Evolutionary conservation across 2,329 filamentous ascomycete species (phyloP).

Genomic region (Colletotrichum melonis): DNA sequence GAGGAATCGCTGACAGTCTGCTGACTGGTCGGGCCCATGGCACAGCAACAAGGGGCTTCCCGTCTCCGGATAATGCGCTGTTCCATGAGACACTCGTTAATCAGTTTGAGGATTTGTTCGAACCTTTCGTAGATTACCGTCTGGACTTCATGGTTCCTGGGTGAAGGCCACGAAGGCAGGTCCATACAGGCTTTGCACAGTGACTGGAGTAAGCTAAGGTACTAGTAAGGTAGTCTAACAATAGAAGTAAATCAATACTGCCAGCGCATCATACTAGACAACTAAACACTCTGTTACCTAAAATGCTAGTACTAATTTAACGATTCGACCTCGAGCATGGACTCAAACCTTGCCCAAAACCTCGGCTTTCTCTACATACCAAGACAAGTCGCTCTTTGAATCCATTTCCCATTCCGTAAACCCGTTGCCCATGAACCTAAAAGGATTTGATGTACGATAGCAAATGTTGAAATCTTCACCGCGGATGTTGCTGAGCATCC

Average conservation of each 20-base stretch:
- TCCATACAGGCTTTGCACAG: not conserved
- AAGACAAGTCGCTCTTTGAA: conserved; percentile 42
- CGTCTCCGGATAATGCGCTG: conserved; percentile 36
- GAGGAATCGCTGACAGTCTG: conserved; percentile 41
- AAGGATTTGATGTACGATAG: conserved; percentile 56
- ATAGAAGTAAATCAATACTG: too few species aligned
- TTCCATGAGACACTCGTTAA: conserved; percentile 40
- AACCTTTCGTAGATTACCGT: conserved; percentile 24
- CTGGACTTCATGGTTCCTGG: conserved; percentile 30
- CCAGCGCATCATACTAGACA: too few species aligned
- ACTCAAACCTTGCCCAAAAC: not conserved
- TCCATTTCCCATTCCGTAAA: conserved; percentile 53
- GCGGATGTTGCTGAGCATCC: conserved; percentile 50
- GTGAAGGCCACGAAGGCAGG: not conserved
- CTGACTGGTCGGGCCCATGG: conserved; percentile 39
- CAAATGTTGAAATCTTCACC: conserved; percentile 60
- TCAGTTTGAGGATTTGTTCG: conserved; percentile 41
- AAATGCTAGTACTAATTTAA: not conserved
- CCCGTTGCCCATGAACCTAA: conserved; percentile 61
- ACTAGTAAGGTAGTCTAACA: too few species aligned
- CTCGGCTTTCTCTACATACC: conserved; percentile 40
- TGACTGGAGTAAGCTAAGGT: too few species aligned
- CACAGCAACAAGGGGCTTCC: conserved; percentile 35
- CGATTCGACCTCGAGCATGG: not conserved
- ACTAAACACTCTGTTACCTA: not conserved